Conservation (phyloP, 148 eudicot species). For the Chenopodium formosanum region DNA sequence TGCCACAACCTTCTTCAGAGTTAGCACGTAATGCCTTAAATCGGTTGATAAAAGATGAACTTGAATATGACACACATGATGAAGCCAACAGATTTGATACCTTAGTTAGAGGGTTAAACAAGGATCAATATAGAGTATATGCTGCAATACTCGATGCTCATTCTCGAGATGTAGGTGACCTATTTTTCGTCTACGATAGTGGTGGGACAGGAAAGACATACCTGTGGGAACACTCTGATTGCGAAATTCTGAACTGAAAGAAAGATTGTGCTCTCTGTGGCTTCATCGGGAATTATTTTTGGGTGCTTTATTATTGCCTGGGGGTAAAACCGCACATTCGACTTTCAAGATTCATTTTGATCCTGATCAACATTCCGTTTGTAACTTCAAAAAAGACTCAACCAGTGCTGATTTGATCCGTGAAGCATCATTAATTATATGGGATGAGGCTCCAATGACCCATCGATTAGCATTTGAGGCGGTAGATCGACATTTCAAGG, state of each 20-base stretch:
- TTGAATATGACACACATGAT: background rate
- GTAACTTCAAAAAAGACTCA: background rate
- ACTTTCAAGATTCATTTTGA: background rate
- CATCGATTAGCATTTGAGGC: background rate
- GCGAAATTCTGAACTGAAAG: background rate
- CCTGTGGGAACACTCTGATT: no score
- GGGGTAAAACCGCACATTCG: no score
- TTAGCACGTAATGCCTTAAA: background rate
- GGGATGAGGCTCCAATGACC: slow-evolving; percentile 15
- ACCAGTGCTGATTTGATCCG: background rate
- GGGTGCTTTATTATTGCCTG: background rate
- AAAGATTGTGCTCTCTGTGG: background rate
- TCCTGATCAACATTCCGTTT: background rate
- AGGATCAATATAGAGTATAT: background rate
- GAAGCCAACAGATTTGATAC: no score
- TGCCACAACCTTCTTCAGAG: background rate
- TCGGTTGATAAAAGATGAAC: background rate
- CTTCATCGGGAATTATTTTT: slow-evolving; percentile 2
- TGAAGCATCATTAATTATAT: background rate
- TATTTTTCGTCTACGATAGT: slow-evolving; percentile 4
- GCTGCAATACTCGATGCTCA: background rate
- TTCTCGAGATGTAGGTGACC: background rate
- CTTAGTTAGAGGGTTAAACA: no score
- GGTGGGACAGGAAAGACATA: background rate
- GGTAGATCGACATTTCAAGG: background rate